A percentile compares a stretch with the other conserved stretches of the same genome.
phyloP scores from a whole-genome alignment of 441 rosid species.

The Pelargonium exstipulatum region DNA sequence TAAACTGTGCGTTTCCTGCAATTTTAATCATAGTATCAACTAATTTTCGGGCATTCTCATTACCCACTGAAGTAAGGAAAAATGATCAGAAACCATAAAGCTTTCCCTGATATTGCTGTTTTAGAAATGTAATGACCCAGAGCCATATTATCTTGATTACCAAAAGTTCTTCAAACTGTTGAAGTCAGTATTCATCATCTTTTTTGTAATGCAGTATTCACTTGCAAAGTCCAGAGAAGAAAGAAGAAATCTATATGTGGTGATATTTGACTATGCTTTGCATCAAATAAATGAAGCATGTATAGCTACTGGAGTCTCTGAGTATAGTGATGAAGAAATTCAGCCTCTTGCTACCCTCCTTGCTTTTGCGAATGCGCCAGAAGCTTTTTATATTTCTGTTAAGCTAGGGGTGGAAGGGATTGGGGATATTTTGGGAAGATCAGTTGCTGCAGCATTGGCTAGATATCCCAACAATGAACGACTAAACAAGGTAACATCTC shows the following conservation, averaged over 20 bases:
- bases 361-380: slow-evolving; percentile 87
- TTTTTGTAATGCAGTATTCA: slow-evolving; percentile 63
- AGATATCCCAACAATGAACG: slow-evolving; percentile 83
- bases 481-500: slow-evolving; percentile 57
- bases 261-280: slow-evolving; percentile 80
- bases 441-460: slow-evolving; percentile 69
- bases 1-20: too few species aligned
- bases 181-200: slow-evolving; percentile 9
- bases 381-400: slow-evolving; percentile 91
- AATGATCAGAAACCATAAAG: background rate
- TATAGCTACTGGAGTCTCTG: slow-evolving; percentile 72
- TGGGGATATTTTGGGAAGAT: slow-evolving; percentile 89
- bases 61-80: background rate
- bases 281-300: slow-evolving; percentile 86
- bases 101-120: background rate
- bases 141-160: background rate
- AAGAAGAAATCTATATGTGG: slow-evolving; percentile 81
- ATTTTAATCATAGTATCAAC: too few species aligned
- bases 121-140: background rate
- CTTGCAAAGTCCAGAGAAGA: slow-evolving; percentile 81
- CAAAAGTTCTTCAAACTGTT: background rate
- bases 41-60: background rate
- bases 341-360: slow-evolving; percentile 79
- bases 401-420: slow-evolving; percentile 96
- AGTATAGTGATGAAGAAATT: slow-evolving; percentile 82